Evolutionary conservation across 345 rosid species (phyloP), one percentile per base, ranked within the genome.

Genomic region (Gossypium australe): DNA sequence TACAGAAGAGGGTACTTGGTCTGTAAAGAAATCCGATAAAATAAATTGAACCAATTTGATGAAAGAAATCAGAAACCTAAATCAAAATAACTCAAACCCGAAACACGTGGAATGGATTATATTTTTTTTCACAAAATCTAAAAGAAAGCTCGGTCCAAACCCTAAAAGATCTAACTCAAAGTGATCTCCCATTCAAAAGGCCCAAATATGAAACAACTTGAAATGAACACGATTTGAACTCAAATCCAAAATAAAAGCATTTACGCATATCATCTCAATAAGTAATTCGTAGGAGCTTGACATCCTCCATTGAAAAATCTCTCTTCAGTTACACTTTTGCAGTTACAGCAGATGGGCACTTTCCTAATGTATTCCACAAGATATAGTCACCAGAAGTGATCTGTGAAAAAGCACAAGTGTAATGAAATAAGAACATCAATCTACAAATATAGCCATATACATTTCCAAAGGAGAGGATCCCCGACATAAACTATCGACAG

Each of bases 341-440:
- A 41, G 67, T 58, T 63, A 82, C 85, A 72, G 88, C 89, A 41
- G 88, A 82, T 11, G 98, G 98, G 81, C 97, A 94, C 67, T 90
- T 88, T 74, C 99, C 98, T 75, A 95, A 79, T 45, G 99, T 95
- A 81, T 93, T 93, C 99, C 98, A 93, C 81, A 93, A 75, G 75
- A 93, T 90, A 78, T 95, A 95, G 74, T 95, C 94, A 56, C 98
- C 98, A 11, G 92, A 90, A 47, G 79, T 85, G 71, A 87, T 93
- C 98, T 95, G 89, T 74, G 17, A 55, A 57, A 41, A 66, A 65
- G 27, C 60, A 47, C 2, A 69, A 51, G 16, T 27, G 18, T 24
- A 67, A 12, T 2, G 34, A 22, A 47, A 67, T 38, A 24, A 22
- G 20, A 43, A 59, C 65, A 71, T 57, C 9, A 9, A 58, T 60